Conservation (phyloP, 2,329 filamentous ascomycete genomes). For the Colletotrichum higginsianum region DNA sequence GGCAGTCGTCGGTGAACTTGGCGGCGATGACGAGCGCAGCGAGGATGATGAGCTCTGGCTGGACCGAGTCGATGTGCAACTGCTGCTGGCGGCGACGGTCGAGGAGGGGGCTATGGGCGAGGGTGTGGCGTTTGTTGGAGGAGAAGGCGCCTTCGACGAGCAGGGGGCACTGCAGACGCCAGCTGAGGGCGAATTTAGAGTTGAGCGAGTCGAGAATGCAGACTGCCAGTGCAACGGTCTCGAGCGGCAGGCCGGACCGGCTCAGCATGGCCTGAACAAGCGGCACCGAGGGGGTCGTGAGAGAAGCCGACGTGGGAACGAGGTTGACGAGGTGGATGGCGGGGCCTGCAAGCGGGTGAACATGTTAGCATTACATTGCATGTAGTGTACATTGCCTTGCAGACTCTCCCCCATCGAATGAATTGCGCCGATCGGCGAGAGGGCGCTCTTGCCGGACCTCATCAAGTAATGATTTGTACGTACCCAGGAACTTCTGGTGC, state of each 20-base stretch:
- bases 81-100: constrained; percentile 49
- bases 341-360: constrained; percentile 63
- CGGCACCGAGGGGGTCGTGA: constrained; percentile 70
- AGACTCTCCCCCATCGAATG: constrained; percentile 37
- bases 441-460: neutral
- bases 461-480: constrained; percentile 42
- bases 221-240: constrained; percentile 75
- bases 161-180: constrained; percentile 73
- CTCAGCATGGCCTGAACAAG: constrained; percentile 73
- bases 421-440: constrained; percentile 16
- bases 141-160: constrained; percentile 45
- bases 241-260: constrained; percentile 70
- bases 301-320: constrained; percentile 74
- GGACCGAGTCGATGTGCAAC: constrained; percentile 73
- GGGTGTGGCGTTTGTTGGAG: constrained; percentile 63
- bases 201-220: constrained; percentile 77
- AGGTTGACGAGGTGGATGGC: constrained; percentile 77
- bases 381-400: constrained; percentile 43
- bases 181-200: constrained; percentile 73
- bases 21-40: constrained; percentile 74
- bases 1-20: constrained; percentile 75
- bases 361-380: constrained; percentile 41
- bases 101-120: constrained; percentile 57
- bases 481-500: constrained; percentile 57
- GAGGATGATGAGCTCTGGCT: constrained; percentile 75